Percentiles rank a stretch among this genome's conserved stretches.
Conservation (phyloP, 257 asterid species). For the Fraxinus cuspidata region DNA sequence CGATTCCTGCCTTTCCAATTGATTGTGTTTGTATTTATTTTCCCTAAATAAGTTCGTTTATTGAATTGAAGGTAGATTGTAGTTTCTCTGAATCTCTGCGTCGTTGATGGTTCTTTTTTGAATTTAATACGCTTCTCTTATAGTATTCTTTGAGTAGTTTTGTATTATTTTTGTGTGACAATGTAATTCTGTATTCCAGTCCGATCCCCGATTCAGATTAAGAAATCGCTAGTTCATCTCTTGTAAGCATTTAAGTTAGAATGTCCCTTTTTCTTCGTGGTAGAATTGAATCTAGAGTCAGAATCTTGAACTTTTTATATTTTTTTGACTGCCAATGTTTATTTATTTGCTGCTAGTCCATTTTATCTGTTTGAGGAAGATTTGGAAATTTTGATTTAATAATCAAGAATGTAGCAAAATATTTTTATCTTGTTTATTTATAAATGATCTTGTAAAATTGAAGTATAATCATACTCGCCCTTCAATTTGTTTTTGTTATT, state of each 20-base stretch:
- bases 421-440: not conserved
- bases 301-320: not conserved
- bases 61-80: not conserved
- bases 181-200: not conserved
- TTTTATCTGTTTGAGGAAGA: not conserved
- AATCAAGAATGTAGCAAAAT: not conserved
- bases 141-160: not conserved
- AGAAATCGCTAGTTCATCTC: not conserved
- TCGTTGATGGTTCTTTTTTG: not conserved
- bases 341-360: not conserved
- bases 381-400: not conserved
- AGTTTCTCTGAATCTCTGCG: not conserved
- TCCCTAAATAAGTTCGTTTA: not conserved
- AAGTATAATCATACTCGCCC: not conserved
- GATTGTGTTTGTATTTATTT: not conserved
- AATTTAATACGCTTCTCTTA: not conserved
- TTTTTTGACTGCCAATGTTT: not conserved
- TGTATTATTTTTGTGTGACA: not conserved
- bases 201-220: not conserved
- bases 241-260: not conserved
- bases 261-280: not conserved
- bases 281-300: not conserved
- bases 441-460: not conserved
- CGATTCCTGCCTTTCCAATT: not conserved
- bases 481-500: too few relatives aligned